These are phyloP conservation scores for Geranomyces variabilis DNA, from an alignment of 192 early-diverging fungal genomes.

Conservation along the genomic window DNA sequence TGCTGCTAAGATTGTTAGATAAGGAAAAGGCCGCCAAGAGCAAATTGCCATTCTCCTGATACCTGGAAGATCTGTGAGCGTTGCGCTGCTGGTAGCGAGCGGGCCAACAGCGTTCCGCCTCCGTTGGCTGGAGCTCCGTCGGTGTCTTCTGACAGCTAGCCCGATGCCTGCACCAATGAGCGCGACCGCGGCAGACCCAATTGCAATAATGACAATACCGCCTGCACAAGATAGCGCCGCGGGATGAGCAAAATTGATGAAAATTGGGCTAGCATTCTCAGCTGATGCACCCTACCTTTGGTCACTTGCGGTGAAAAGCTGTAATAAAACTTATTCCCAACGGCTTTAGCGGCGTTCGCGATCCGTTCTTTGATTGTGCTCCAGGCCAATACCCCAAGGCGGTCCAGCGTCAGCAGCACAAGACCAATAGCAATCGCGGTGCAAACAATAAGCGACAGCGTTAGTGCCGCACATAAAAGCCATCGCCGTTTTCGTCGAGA, in stretches of 20 bases:
- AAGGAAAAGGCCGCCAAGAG: too few relatives aligned
- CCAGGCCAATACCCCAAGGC: conserved; percentile 13
- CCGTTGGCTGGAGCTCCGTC: neutral
- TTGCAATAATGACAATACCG: conserved; percentile 19
- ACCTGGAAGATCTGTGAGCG: neutral
- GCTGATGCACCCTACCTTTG: conserved; percentile 9
- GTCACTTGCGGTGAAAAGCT: conserved; percentile 21
- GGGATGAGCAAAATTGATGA: neutral
- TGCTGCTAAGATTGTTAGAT: too few relatives aligned
- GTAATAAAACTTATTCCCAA: conserved; percentile 15
- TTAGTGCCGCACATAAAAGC: conserved; percentile 1
- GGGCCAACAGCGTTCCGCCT: too few relatives aligned
- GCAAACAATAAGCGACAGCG: neutral
- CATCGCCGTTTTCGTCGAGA: conserved; percentile 2
- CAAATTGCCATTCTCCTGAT: neutral
- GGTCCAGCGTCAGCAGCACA: conserved; percentile 22
- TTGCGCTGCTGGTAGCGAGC: neutral
- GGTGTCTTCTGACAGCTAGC: conserved; percentile 2
- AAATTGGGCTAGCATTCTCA: neutral
- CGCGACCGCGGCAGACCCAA: conserved; percentile 18
- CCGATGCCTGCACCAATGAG: neutral
- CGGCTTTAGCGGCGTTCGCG: conserved; percentile 10
- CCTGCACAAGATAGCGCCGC: neutral
- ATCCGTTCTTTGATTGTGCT: conserved; percentile 18
- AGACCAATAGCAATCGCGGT: conserved; percentile 1